Percentiles rank a stretch among this genome's conserved stretches.
These are phyloP conservation scores for Colletotrichum sp. DNA, from an alignment of 2,329 filamentous ascomycete species.

Conservation along the genomic window DNA sequence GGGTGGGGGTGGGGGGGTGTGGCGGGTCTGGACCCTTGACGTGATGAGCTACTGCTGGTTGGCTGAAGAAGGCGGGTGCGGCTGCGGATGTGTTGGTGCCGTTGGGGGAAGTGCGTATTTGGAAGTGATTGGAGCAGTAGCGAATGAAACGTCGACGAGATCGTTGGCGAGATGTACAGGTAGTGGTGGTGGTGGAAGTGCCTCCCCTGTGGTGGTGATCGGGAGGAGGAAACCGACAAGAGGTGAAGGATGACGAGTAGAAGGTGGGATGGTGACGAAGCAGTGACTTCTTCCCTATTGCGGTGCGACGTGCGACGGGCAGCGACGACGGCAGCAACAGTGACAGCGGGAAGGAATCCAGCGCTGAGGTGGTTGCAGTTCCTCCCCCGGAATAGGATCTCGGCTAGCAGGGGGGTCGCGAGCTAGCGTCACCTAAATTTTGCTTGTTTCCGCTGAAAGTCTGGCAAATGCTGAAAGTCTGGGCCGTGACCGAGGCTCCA, in stretches of 20 bases:
- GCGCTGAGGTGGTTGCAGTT: background rate
- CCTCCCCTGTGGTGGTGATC: background rate
- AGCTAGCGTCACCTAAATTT: background rate
- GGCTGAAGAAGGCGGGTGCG: background rate
- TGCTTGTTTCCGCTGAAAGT: slow-evolving; percentile 6
- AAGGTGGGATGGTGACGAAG: background rate
- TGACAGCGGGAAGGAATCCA: background rate
- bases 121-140: background rate
- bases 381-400: slow-evolving; percentile 1
- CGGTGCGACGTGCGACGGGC: background rate
- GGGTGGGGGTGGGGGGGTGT: no score
- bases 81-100: slow-evolving; percentile 9
- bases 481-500: background rate
- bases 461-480: background rate
- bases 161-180: background rate
- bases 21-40: slow-evolving; percentile 4
- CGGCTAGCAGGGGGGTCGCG: background rate
- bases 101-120: background rate
- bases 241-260: background rate
- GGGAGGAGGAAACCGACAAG: background rate
- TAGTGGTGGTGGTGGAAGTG: background rate
- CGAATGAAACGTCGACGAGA: background rate
- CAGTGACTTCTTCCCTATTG: background rate
- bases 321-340: background rate
- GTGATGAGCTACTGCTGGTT: slow-evolving; percentile 1